These are phyloP conservation scores for Singerocomus rubriflavus DNA, from an alignment of 1,284 basidiomycete genomes.

Conservation along the genomic window DNA sequence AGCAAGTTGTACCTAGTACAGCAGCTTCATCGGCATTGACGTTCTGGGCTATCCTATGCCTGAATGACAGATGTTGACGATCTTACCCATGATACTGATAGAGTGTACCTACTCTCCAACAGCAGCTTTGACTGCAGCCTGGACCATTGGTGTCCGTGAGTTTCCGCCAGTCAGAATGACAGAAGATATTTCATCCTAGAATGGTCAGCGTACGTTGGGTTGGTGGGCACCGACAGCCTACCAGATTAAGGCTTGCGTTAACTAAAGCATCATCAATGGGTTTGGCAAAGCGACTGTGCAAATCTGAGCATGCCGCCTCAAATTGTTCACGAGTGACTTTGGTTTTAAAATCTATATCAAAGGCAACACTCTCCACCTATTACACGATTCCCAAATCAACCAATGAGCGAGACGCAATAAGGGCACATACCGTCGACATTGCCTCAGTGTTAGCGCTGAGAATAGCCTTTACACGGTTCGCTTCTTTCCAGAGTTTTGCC, in stretches of 20 bases:
- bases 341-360: slow-evolving; percentile 88
- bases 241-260: slow-evolving; percentile 66
- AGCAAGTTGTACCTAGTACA: slow-evolving; percentile 63
- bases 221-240: slow-evolving; percentile 22
- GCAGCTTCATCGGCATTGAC: slow-evolving; percentile 98
- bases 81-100: neutral
- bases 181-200: slow-evolving; percentile 74
- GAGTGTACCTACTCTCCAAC: slow-evolving; percentile 65
- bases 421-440: slow-evolving; percentile 55
- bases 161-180: slow-evolving; percentile 91
- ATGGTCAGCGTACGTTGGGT: slow-evolving; percentile 4
- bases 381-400: slow-evolving; percentile 8
- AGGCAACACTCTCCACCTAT: slow-evolving; percentile 83
- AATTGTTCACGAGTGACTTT: slow-evolving; percentile 77
- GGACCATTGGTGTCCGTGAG: slow-evolving; percentile 91
- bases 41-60: slow-evolving; percentile 84
- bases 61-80: slow-evolving; percentile 28
- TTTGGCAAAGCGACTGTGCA: slow-evolving; percentile 60
- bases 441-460: slow-evolving; percentile 91
- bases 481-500: slow-evolving; percentile 94
- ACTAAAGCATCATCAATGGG: slow-evolving; percentile 80
- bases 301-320: slow-evolving; percentile 67
- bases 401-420: neutral
- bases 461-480: slow-evolving; percentile 87
- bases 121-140: slow-evolving; percentile 70